phyloP scores from a whole-genome alignment of 768 basidiomycete species.

The Nidularia pulvinata region DNA sequence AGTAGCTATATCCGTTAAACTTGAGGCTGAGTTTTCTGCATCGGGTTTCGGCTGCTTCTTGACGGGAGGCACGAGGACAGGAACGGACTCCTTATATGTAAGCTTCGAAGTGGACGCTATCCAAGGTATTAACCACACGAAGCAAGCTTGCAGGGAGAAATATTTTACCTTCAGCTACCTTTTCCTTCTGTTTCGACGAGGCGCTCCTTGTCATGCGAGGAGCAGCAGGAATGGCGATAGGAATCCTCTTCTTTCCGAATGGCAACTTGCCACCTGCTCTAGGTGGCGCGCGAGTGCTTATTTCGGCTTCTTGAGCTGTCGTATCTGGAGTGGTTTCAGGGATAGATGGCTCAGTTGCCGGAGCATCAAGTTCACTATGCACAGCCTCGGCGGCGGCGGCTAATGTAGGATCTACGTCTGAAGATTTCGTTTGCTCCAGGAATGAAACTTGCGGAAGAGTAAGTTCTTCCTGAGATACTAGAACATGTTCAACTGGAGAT shows the following conservation, averaged over 20 bases:
- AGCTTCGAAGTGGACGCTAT: neutral
- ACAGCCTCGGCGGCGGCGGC: no score
- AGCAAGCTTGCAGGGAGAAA: neutral
- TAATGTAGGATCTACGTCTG: no score
- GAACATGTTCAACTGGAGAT: no score
- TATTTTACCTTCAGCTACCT: neutral
- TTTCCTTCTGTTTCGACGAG: slow-evolving; percentile 21
- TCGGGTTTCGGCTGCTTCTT: slow-evolving; percentile 6
- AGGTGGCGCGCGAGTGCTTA: slow-evolving; percentile 1
- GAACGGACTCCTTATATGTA: slow-evolving; percentile 3
- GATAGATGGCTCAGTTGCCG: no score
- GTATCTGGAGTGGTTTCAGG: neutral
- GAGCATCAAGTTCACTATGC: no score
- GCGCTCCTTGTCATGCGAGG: slow-evolving; percentile 33
- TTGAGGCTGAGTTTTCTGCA: slow-evolving; percentile 6
- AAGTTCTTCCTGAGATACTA: no score
- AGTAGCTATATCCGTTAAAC: slow-evolving; percentile 7
- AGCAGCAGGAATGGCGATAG: slow-evolving; percentile 14
- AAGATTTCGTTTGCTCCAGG: no score
- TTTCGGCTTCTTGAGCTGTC: slow-evolving; percentile 3
- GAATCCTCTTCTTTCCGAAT: slow-evolving; percentile 21
- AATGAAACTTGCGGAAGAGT: no score
- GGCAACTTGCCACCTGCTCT: slow-evolving; percentile 11
- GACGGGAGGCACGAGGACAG: neutral
- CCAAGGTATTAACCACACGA: neutral